These are phyloP conservation scores for Trichoderma atrobrunneum DNA, from an alignment of 2,329 filamentous ascomycete genomes.

Conservation along the genomic window DNA sequence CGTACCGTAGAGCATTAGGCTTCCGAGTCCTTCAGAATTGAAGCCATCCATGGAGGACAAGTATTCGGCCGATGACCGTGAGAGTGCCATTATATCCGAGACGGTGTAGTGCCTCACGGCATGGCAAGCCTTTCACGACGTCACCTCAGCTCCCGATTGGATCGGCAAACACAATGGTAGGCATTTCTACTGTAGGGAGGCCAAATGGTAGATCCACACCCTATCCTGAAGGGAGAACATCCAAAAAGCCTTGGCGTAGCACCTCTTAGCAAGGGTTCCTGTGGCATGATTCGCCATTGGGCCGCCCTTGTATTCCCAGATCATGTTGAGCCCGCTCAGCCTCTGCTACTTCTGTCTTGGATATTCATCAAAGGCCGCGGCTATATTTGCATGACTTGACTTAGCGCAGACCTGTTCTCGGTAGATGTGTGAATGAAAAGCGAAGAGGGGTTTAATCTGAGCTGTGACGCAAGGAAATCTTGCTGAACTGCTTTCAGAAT, in stretches of 20 bases:
- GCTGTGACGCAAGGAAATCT: slow-evolving; percentile 10
- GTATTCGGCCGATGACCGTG: background rate
- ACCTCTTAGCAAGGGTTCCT: background rate
- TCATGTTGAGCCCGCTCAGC: background rate
- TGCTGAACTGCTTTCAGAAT: background rate
- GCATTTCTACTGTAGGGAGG: background rate
- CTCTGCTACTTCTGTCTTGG: background rate
- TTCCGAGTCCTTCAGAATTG: background rate
- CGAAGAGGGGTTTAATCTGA: background rate
- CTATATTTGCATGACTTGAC: background rate
- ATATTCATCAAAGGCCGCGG: background rate
- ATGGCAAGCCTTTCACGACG: background rate
- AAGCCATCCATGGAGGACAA: background rate
- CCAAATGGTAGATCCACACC: background rate
- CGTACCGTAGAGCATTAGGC: background rate
- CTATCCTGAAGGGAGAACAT: background rate
- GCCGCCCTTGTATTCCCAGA: background rate
- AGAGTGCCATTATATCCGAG: background rate
- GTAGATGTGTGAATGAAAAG: background rate
- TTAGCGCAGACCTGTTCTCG: background rate
- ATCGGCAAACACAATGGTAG: background rate
- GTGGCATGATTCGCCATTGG: background rate
- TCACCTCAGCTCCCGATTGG: slow-evolving; percentile 8
- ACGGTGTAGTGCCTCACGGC: background rate
- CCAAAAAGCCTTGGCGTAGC: background rate